Percentiles rank a stretch among this genome's conserved stretches.
Conservation (phyloP, 352 stramenopile genomes). For the Globisporangium apiculatum region DNA sequence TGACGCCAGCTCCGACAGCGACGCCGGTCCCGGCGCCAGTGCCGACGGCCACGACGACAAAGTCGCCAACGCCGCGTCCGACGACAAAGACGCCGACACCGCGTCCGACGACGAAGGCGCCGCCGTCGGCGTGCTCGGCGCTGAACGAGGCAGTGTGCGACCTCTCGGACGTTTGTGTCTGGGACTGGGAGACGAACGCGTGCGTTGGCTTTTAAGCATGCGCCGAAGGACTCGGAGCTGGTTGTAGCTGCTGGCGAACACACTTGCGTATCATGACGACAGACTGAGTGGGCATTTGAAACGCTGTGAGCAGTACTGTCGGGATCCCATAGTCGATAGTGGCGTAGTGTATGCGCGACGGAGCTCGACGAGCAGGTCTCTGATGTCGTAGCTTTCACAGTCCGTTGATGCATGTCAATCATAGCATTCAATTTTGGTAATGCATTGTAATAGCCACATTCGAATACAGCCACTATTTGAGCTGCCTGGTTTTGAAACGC, state of each 20-base stretch:
- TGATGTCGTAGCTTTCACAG: no score
- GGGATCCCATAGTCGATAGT: no score
- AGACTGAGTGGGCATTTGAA: not conserved
- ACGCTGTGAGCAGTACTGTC: no score
- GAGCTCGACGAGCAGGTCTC: no score
- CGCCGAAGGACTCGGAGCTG: not conserved
- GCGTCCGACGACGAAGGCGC: not conserved
- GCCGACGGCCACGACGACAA: not conserved
- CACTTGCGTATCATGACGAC: not conserved
- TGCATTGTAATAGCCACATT: no score
- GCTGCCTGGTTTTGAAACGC: no score
- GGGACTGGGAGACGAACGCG: not conserved
- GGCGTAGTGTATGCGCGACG: no score
- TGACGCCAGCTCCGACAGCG: not conserved
- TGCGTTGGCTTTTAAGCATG: not conserved
- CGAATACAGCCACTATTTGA: no score
- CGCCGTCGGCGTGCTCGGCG: not conserved
- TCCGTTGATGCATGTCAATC: no score
- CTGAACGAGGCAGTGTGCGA: not conserved
- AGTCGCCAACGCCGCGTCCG: not conserved
- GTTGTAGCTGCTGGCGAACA: not conserved
- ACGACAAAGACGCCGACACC: not conserved
- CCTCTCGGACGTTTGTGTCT: not conserved
- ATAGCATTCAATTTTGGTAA: no score
- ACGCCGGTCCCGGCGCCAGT: no score